Conservation (phyloP, 148 eudicot species). For the Dianthus caryophyllus region DNA sequence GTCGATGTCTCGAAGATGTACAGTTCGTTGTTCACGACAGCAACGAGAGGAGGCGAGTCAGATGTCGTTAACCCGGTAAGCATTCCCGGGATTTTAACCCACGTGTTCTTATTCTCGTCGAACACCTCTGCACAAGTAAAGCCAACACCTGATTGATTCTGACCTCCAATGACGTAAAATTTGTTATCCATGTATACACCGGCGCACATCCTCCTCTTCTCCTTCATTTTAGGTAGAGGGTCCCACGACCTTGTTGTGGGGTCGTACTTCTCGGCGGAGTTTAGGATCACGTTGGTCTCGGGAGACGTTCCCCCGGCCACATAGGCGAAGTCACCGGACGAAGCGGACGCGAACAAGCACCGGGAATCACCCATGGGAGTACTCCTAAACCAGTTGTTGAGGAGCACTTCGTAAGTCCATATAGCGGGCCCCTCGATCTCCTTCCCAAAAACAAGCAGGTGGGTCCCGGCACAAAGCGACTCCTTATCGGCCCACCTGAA, state of each 20-base stretch:
- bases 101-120: conserved; percentile 34
- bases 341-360: conserved; percentile 75
- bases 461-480: conserved; percentile 67
- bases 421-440: conserved; percentile 46
- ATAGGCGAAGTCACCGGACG: conserved; percentile 46
- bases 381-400: conserved; percentile 57
- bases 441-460: conserved; percentile 61
- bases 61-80: conserved; percentile 40
- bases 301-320: conserved; percentile 60
- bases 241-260: conserved; percentile 49
- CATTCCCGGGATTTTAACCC: conserved; percentile 57
- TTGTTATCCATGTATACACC: conserved; percentile 68
- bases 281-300: conserved; percentile 22
- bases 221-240: conserved; percentile 56
- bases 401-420: conserved; percentile 54
- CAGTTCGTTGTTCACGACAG: conserved; percentile 62
- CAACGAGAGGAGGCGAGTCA: conserved; percentile 70
- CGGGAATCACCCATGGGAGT: conserved; percentile 56
- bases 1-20: conserved; percentile 52
- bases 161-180: conserved; percentile 63
- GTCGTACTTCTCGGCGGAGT: conserved; percentile 39
- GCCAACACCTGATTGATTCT: conserved; percentile 32
- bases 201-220: conserved; percentile 48
- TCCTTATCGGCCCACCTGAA: conserved; percentile 55
- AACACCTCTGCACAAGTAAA: conserved; percentile 69